Conservation (phyloP, 2,329 filamentous ascomycete species). For the Lasiodiplodia theobromae region DNA sequence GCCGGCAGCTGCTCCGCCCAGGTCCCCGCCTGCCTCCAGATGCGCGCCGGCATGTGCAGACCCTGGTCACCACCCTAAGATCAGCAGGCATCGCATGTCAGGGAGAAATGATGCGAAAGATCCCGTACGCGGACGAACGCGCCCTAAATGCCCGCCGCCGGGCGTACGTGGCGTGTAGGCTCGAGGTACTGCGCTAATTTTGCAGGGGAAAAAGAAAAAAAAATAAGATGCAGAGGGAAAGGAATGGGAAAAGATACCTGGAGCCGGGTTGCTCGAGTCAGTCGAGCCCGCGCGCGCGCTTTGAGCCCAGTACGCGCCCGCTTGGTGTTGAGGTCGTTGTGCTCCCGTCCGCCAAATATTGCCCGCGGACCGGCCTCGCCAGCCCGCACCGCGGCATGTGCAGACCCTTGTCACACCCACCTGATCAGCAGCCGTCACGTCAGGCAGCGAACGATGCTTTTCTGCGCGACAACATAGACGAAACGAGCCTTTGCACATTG, state of each 20-base stretch:
- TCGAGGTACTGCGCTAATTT: constrained; percentile 1
- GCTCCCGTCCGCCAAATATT: constrained; percentile 4
- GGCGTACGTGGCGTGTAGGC: constrained; percentile 4
- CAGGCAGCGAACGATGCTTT: constrained; percentile 24
- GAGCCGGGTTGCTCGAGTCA: background rate
- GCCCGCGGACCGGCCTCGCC: constrained; percentile 7
- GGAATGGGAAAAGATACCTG: background rate
- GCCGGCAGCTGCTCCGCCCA: constrained; percentile 23
- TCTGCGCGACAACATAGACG: constrained; percentile 21
- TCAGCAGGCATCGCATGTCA: constrained; percentile 29
- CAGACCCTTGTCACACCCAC: constrained; percentile 20
- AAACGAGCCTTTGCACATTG: constrained; percentile 12
- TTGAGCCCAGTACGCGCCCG: background rate
- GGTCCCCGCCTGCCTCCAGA: constrained; percentile 8
- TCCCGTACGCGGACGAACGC: constrained; percentile 9
- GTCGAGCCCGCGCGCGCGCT: background rate
- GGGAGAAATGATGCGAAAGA: constrained; percentile 25
- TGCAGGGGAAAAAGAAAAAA: background rate
- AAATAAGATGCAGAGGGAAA: background rate
- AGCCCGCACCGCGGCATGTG: constrained; percentile 8
- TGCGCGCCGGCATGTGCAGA: constrained; percentile 27
- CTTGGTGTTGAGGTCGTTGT: constrained; percentile 14
- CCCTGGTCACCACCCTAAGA: constrained; percentile 24
- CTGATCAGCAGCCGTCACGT: constrained; percentile 13
- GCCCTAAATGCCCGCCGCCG: background rate